Evolutionary conservation across 1,284 basidiomycete species (phyloP), one percentile per base, ranked within the genome.

Genomic region (Chondrostereum purpureum): DNA sequence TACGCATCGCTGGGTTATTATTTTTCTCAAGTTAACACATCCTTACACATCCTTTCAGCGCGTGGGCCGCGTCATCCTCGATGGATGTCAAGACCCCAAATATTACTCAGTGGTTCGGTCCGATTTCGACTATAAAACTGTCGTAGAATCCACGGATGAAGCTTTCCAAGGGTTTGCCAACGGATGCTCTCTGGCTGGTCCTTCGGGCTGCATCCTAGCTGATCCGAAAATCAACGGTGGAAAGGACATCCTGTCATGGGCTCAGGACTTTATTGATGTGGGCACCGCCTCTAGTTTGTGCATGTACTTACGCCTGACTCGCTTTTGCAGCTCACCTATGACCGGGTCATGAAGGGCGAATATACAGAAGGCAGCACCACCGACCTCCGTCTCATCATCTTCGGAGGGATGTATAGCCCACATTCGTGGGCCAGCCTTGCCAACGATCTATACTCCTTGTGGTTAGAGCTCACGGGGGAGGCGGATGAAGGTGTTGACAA

Each of bases 101-200:
- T 5, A 4, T 11, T 42, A 33, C 16, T 14, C 21, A 31, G 13
- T 13, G 12, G 23, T 5, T n/a, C 41, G 41, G 4, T 5, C 41
- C 13, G 41, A 42, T 17, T 16, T 42, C 12, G 41, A 19, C 27
- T 31, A 31, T 31, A 8, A 31, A 14, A 11, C 12, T n/a, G n/a
- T n/a, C 3, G 23, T 43, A 3, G 42, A 43, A n/a, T 43, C 42
- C 13, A 19, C 42, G 24, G 42, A 43, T 34, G 42, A 27, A 5
- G 24, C 42, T 17, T 43, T 43, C 14, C 42, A 43, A 20, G 42
- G 23, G 5, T 43, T 43, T 18, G 24, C 24, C 18, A 14, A 14
- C 10, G 42, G 27, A 12, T 43, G 42, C n/a, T n/a, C 19, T 11
- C 42, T 31, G 10, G 42, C 42, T 18, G 42, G 42, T 12, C 24